Evolutionary conservation across 371 early-diverging fungal genomes (phyloP).

Genomic region (Mucor mucedo): DNA sequence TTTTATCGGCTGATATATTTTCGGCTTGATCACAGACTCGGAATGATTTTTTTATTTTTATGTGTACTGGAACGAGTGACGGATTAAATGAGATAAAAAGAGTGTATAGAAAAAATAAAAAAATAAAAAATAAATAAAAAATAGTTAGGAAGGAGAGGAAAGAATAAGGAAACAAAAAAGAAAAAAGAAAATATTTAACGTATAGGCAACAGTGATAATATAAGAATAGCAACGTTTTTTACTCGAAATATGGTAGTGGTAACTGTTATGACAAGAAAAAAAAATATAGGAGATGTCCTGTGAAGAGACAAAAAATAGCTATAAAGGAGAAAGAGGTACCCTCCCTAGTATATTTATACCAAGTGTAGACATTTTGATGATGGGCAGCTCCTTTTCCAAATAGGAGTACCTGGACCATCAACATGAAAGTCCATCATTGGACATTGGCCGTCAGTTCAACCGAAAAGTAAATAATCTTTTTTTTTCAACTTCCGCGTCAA

Average conservation of each 20-base stretch:
- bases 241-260: neutral
- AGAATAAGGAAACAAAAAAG: neutral
- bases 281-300: neutral
- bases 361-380: slow-evolving; percentile 2
- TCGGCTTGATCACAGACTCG: neutral
- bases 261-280: neutral
- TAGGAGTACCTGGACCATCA: neutral
- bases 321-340: neutral
- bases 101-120: neutral
- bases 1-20: neutral
- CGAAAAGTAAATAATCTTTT: too few species aligned
- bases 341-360: slow-evolving; percentile 7
- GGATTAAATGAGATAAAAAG: slow-evolving; percentile 27
- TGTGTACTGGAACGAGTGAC: slow-evolving; percentile 6
- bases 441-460: too few species aligned
- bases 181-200: neutral
- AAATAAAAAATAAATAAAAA: neutral
- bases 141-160: slow-evolving; percentile 13
- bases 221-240: neutral
- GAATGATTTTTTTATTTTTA: neutral
- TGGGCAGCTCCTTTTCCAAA: slow-evolving; percentile 1
- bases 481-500: too few species aligned
- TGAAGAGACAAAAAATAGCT: neutral
- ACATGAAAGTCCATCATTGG: too few species aligned
- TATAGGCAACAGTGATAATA: neutral